A percentile compares a stretch with the other conserved stretches of the same genome.
Conservation (phyloP, 495 filamentous ascomycete genomes). For the Parachaetomium inaequale region DNA sequence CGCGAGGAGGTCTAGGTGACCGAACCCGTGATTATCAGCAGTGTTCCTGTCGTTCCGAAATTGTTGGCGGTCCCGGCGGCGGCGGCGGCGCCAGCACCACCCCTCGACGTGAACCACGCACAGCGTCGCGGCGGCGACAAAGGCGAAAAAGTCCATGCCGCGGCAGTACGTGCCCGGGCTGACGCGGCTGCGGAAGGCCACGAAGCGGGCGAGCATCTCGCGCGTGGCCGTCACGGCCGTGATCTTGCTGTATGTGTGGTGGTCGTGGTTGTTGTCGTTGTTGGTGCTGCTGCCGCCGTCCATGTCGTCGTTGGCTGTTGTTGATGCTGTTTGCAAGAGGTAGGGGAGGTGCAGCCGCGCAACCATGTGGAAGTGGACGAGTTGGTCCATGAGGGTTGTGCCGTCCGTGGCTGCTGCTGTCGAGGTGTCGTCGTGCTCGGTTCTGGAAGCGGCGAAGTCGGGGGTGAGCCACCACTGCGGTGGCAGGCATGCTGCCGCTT, state of each 20-base stretch:
- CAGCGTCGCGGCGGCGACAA: constrained; percentile 36
- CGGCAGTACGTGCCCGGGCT: constrained; percentile 32
- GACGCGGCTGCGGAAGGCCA: constrained; percentile 34
- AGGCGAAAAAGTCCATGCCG: constrained; percentile 38
- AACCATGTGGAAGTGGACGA: constrained; percentile 35
- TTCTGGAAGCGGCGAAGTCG: not conserved
- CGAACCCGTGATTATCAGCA: not conserved
- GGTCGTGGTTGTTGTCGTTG: not conserved
- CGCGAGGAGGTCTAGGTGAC: constrained; percentile 29
- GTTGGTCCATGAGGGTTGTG: constrained; percentile 31
- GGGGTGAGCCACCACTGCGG: constrained; percentile 35
- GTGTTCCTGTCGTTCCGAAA: not conserved
- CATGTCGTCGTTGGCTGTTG: not conserved
- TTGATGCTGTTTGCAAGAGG: constrained; percentile 19
- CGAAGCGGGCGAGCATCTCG: constrained; percentile 36
- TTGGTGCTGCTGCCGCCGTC: constrained; percentile 9
- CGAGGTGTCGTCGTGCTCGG: not conserved
- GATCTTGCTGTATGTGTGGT: constrained; percentile 31
- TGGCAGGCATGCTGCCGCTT: constrained; percentile 32
- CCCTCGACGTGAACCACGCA: constrained; percentile 35
- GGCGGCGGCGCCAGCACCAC: not conserved
- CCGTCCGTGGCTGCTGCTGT: constrained; percentile 20
- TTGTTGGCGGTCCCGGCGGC: constrained; percentile 20
- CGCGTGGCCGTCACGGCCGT: constrained; percentile 39
- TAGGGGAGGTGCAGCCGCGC: constrained; percentile 39